Evolutionary conservation across 192 early-diverging fungal species (phyloP), one percentile per base, ranked within the genome.

Genomic region (Mortierella claussenii): DNA sequence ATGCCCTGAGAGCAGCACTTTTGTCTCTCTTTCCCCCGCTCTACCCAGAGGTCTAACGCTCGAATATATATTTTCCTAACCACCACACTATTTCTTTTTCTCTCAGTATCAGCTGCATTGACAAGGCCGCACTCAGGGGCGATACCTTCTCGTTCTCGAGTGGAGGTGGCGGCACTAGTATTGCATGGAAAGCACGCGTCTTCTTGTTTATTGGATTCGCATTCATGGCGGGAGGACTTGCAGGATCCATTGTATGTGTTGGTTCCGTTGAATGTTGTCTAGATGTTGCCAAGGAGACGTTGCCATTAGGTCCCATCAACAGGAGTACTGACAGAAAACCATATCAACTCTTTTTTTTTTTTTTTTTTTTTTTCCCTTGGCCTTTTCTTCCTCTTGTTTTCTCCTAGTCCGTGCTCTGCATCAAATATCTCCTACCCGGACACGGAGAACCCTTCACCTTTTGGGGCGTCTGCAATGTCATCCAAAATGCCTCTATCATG

Each of bases 121-220:
- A 86, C 52, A 88, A 86, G 47, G 78, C 79, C 0, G 59, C 79
- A 10, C 62, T 88, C 17, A 68, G 69, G 50, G 65, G 74, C 26
- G 87, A 85, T 34, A 64, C 62, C n/a, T 85, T 83, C 50, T 65
- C 68, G 8, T 83, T 82, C 52, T 67, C 81, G 23, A 71, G 74
- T 21, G 49, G 34, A 21, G 65, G 53, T 26, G 76, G 63, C 36
- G 37, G 56, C 37, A 37, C 52, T 26, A 76, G 79, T n/a, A 43
- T 84, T 27, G 73, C 66, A 51, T 86, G 82, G 81, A 82, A 80
- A 59, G 84, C 85, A 26, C 71, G 85, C 15, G 47, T 86, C 3
- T 83, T 85, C 53, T 56, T 88, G 18, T 88, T 88, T 70, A 51
- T 86, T 17, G 87, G 87, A 30, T 88, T 88, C 66, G 83, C 87